Conservation (phyloP, 1,284 basidiomycete species). For the Bondarzewia mesenterica region DNA sequence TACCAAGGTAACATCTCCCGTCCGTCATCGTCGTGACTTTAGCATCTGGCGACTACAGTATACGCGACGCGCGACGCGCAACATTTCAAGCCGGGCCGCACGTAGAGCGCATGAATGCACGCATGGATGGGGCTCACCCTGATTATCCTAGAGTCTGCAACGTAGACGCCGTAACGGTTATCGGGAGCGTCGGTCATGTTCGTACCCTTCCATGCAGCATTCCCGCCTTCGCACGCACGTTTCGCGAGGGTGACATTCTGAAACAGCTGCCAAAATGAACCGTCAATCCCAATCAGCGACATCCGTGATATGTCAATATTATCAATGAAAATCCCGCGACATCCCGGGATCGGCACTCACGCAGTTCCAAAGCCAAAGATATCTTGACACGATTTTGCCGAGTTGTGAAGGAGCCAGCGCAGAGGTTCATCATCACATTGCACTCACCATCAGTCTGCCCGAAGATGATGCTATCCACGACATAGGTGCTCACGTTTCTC, state of each 20-base stretch:
- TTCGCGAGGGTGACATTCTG: constrained; percentile 52
- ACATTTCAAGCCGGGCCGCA: too few species aligned
- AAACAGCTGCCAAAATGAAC: constrained; percentile 37
- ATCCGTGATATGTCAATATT: background rate
- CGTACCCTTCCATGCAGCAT: constrained; percentile 54
- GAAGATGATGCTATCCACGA: constrained; percentile 52
- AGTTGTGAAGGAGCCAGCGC: constrained; percentile 7
- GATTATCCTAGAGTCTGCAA: constrained; percentile 49
- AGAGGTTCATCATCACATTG: background rate
- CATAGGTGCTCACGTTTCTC: constrained; percentile 49
- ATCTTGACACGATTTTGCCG: constrained; percentile 17
- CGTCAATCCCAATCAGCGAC: background rate
- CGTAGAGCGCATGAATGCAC: too few species aligned
- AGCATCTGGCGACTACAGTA: constrained; percentile 54
- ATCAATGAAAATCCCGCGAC: background rate
- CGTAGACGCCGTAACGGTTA: constrained; percentile 55
- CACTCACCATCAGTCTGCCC: constrained; percentile 59
- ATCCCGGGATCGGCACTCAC: constrained; percentile 24
- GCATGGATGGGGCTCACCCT: constrained; percentile 27
- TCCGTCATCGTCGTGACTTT: constrained; percentile 38
- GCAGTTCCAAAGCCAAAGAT: constrained; percentile 51
- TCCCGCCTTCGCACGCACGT: constrained; percentile 53
- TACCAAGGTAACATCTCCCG: constrained; percentile 44
- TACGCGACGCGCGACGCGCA: too few species aligned
- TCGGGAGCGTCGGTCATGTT: constrained; percentile 43